A percentile compares a stretch with the other conserved stretches of the same genome.
These are phyloP conservation scores for Dichomitus squalens DNA, from an alignment of 1,284 basidiomycete species.

Conservation along the genomic window DNA sequence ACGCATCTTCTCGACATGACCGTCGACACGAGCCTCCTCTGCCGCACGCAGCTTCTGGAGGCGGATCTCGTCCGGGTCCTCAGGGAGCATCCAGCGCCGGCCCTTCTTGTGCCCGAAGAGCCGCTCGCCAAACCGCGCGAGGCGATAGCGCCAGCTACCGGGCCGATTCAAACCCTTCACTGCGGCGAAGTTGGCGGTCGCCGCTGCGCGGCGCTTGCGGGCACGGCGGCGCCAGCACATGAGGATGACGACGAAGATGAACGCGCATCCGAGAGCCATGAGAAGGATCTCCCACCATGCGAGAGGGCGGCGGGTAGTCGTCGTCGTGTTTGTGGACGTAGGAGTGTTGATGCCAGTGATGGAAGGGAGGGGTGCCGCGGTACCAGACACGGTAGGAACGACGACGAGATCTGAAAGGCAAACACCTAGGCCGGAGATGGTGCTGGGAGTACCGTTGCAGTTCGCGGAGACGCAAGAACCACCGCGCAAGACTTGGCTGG, in stretches of 20 bases:
- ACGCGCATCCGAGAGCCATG: slow-evolving; percentile 77
- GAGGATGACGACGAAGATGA: slow-evolving; percentile 69
- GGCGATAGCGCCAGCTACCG: slow-evolving; percentile 53
- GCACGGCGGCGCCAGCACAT: slow-evolving; percentile 70
- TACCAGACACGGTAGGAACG: slow-evolving; percentile 49
- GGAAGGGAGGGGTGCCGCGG: slow-evolving; percentile 53
- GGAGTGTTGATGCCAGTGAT: slow-evolving; percentile 57
- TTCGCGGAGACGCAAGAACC: slow-evolving; percentile 66
- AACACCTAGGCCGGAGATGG: slow-evolving; percentile 70
- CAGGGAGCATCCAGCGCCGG: slow-evolving; percentile 28
- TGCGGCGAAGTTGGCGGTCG: slow-evolving; percentile 65
- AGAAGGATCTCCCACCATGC: slow-evolving; percentile 83
- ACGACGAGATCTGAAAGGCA: slow-evolving; percentile 78
- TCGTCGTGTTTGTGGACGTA: slow-evolving; percentile 28
- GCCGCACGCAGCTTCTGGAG: slow-evolving; percentile 45
- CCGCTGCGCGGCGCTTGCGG: slow-evolving; percentile 63
- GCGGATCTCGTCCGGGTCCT: slow-evolving; percentile 41
- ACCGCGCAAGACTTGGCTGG: slow-evolving; percentile 58
- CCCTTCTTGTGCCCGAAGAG: slow-evolving; percentile 53
- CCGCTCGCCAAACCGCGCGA: slow-evolving; percentile 57
- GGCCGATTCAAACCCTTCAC: slow-evolving; percentile 54
- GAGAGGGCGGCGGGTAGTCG: slow-evolving; percentile 37
- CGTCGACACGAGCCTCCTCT: slow-evolving; percentile 52
- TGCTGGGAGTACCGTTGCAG: slow-evolving; percentile 54
- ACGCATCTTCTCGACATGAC: slow-evolving; percentile 49